Percentiles rank a stretch among this genome's conserved stretches.
These are phyloP conservation scores for Lenwebbia sp. DNA, from an alignment of 345 rosid genomes.

Conservation along the genomic window DNA sequence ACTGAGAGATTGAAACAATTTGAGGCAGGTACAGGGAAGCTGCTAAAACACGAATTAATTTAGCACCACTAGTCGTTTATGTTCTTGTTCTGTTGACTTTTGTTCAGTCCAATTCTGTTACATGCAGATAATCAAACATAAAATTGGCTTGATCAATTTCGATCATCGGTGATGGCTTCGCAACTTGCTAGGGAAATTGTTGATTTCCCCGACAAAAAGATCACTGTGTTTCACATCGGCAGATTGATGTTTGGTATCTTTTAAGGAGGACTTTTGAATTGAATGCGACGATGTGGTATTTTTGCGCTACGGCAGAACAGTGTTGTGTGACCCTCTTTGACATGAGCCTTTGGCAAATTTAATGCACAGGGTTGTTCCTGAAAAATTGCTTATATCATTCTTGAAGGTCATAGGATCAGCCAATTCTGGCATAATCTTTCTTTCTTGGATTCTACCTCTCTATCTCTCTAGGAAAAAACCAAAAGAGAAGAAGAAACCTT, in stretches of 20 bases:
- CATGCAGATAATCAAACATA: slow-evolving; percentile 15
- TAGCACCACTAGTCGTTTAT: background rate
- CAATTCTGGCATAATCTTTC: background rate
- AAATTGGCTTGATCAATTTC: slow-evolving; percentile 19
- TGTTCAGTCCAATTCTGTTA: background rate
- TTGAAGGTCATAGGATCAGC: background rate
- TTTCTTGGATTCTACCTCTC: background rate
- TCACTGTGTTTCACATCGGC: slow-evolving; percentile 40
- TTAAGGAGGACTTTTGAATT: background rate
- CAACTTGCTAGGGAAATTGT: slow-evolving; percentile 35
- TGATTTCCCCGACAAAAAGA: slow-evolving; percentile 41
- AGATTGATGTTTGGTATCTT: slow-evolving; percentile 23
- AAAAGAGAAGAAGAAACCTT: background rate
- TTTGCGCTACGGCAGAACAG: background rate
- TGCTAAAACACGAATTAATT: background rate
- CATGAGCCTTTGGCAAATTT: background rate
- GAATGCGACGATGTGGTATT: background rate
- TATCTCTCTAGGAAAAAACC: background rate
- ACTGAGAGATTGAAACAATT: too few species aligned
- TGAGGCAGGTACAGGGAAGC: slow-evolving; percentile 7
- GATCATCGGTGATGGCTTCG: slow-evolving; percentile 25
- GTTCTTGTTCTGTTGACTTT: background rate
- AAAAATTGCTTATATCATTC: background rate
- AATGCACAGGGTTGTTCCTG: background rate
- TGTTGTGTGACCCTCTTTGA: background rate